phyloP scores from a whole-genome alignment of 2,329 filamentous ascomycete genomes.

The Paraconiothyrium sp. region DNA sequence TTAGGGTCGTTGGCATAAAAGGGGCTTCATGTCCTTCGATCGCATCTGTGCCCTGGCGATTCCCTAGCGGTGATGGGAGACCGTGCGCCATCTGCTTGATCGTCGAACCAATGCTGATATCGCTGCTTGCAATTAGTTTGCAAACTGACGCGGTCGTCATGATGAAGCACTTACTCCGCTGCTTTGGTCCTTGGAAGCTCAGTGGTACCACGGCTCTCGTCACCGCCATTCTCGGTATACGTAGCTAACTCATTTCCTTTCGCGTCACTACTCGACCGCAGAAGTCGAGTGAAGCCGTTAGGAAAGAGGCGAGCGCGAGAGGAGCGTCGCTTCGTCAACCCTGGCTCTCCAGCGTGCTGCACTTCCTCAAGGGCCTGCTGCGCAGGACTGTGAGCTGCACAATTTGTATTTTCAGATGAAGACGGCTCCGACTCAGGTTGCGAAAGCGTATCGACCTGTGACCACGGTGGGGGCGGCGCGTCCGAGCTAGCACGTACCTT shows the following conservation, averaged over 20 bases:
- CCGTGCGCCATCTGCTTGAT: slow-evolving; percentile 26
- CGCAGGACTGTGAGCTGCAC: slow-evolving; percentile 18
- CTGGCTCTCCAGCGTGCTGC: slow-evolving; percentile 8
- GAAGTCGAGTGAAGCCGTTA: slow-evolving; percentile 30
- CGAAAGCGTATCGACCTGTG: slow-evolving; percentile 21
- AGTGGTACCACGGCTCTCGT: not conserved
- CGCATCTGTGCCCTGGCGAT: slow-evolving; percentile 19
- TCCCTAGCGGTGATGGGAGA: slow-evolving; percentile 29
- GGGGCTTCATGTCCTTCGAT: not conserved
- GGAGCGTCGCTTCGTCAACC: slow-evolving; percentile 25
- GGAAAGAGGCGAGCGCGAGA: slow-evolving; percentile 34
- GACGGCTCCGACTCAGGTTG: not conserved
- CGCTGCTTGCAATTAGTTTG: slow-evolving; percentile 16
- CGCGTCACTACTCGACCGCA: slow-evolving; percentile 30
- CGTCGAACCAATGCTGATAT: slow-evolving; percentile 23
- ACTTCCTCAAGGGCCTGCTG: slow-evolving; percentile 23
- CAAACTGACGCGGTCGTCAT: slow-evolving; percentile 17
- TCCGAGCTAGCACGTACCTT: slow-evolving; percentile 17
- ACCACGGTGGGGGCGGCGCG: slow-evolving; percentile 22
- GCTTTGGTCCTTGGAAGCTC: not conserved
- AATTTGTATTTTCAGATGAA: not conserved
- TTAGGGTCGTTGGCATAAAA: slow-evolving; percentile 31
- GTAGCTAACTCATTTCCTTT: slow-evolving; percentile 2
- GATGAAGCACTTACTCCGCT: not conserved
- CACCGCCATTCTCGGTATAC: not conserved